Base-by-base conservation (phyloP, 2,329 filamentous ascomycete species). In the Colletotrichum liriopes region DNA sequence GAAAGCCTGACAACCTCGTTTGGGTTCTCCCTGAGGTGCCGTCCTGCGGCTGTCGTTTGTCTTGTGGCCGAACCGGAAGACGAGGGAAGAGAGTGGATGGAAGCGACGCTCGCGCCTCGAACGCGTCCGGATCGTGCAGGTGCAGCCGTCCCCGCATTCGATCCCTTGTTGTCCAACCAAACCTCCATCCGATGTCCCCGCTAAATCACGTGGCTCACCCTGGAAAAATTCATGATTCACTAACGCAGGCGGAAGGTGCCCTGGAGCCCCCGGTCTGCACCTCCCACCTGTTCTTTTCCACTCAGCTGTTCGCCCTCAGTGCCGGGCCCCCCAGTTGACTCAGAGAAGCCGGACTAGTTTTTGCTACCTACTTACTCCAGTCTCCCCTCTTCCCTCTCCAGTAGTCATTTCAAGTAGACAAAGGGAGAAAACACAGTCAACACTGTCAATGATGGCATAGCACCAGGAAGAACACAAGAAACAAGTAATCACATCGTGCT, bases 111-210 rank as follows among this genome's bases (percentile, higher is more conserved):
- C 73, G 73, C 73, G 73, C 49, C 54, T 64, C 60, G 35, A 62
- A 72, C 73, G 72, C 73, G 73, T 72, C 67, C 69, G 54, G 58
- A 58, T 69, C 73, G 73, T 74, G 73, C 60, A 67, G 39, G 45
- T 59, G 45, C 45, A 55, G 41, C 55, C 16, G 23, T 49, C 56
- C 56, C 41, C 67, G 64, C 67, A 73, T 52, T 5, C 56, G 14
- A 6, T 18, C 12, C 29, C 35, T 39, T 35, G 16, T 35, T n/a
- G 26, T n/a, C 73, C 72, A 74, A 74, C 72, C 52, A 61, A 35
- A 23, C n/a, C 23, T 54, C 58, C 39, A 29, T 69, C 55, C 55
- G 58, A 64, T 47, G 20, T 72, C 67, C 32, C 73, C 73, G 63
- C 65, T 62, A 35, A 65, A 58, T 68, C 73, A 74, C 73, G 64